Evolutionary conservation across 1,139 yeast species (phyloP), one percentile per base, ranked within the genome.

Genomic region (Williopsis jadinii): DNA sequence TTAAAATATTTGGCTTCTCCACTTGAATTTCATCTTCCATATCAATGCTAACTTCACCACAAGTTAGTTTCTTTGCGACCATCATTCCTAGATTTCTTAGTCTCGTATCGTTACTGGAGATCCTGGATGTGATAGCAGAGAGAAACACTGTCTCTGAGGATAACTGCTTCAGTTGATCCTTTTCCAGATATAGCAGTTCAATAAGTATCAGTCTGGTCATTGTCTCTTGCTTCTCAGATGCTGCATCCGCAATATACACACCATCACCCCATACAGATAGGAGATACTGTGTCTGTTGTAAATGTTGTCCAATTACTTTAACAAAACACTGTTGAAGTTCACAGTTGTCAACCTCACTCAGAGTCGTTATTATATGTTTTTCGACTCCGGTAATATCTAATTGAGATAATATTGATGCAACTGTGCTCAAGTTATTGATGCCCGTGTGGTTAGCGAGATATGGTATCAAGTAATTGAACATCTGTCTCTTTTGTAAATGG

Each of bases 81-180:
- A 53, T 58, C 64, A 68, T 63, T 1, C 68, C 66, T 5, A 65
- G 47, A 38, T 60, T 63, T 39, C 71, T 53, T 3, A 59, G 39
- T 2, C 35, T 32, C 3, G 34, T 26, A 34, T 58, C 56, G 34
- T 58, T 55, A 28, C 58, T 51, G 5, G 51, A 47, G 9, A 67
- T 46, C 27, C 69, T 51, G 11, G 54, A 45, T 0, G 70, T 64
- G 8, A 66, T 60, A 1, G 62, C 56, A 40, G 59, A 48, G 26
- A 66, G 41, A 41, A 65, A 64, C 1, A 37, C 15, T 12, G 53
- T 38, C 14, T 52, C 49, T 32, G 48, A 54, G 3, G 64, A 52
- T 3, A 62, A 37, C 3, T 41, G 43, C 5, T 41, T 32, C 26
- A 42, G 49, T 13, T 49, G 45, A 0, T 41, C 41, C 2, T 42